These are phyloP conservation scores for Citrullus colocynthis DNA, from an alignment of 306 rosid species.

Conservation along the genomic window DNA sequence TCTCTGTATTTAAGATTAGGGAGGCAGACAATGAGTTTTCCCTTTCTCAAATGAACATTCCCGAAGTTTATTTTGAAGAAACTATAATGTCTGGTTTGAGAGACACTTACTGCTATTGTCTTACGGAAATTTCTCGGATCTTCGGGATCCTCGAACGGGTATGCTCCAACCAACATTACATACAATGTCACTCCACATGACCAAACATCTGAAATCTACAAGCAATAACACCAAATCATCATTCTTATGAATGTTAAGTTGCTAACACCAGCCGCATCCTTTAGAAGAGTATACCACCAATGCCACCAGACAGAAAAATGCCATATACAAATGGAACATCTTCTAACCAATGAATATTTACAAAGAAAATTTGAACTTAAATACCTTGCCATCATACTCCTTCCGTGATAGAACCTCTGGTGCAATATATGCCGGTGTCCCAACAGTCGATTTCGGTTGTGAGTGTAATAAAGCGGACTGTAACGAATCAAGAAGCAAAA, in stretches of 20 bases:
- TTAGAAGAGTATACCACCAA: background rate
- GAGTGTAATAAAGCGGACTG: constrained; percentile 85
- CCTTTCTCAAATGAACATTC: background rate
- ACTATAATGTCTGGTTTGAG: constrained; percentile 2
- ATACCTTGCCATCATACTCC: constrained; percentile 91
- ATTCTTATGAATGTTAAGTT: background rate
- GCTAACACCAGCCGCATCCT: background rate
- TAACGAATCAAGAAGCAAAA: constrained; percentile 1
- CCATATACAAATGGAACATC: background rate
- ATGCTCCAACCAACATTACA: constrained; percentile 83
- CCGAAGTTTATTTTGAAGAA: background rate
- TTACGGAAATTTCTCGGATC: constrained; percentile 66
- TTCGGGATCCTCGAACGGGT: constrained; percentile 92
- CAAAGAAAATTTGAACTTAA: background rate
- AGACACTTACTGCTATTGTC: constrained; percentile 44
- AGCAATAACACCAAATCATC: constrained; percentile 2
- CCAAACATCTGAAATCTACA: constrained; percentile 94
- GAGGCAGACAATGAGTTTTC: background rate
- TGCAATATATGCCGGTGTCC: constrained; percentile 94
- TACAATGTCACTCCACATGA: constrained; percentile 90
- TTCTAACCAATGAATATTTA: background rate
- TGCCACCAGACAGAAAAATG: background rate
- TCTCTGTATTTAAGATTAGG: constrained; percentile 45
- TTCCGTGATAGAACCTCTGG: constrained; percentile 73
- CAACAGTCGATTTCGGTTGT: constrained; percentile 78